Conservation (phyloP, 1,139 yeast species). For the Blastobotrys ciferrii region DNA sequence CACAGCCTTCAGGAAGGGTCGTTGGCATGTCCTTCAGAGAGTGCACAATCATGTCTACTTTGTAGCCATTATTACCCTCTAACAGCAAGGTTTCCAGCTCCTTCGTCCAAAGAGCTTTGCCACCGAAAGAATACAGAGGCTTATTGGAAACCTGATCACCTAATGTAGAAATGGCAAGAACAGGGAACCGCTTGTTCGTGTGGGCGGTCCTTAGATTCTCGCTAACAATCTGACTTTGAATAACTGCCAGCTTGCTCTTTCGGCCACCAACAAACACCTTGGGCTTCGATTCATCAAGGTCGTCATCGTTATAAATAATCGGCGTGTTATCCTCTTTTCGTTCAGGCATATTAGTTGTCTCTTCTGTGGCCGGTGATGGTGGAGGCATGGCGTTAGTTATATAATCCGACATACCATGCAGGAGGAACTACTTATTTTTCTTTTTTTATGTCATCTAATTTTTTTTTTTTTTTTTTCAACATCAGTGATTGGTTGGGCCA, state of each 20-base stretch:
- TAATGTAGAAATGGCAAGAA: slow-evolving; percentile 76
- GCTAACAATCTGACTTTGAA: slow-evolving; percentile 77
- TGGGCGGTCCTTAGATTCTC: slow-evolving; percentile 54
- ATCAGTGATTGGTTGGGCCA: background rate
- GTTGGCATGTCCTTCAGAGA: slow-evolving; percentile 97
- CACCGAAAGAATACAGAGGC: slow-evolving; percentile 93
- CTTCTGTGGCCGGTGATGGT: background rate
- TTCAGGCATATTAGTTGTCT: background rate
- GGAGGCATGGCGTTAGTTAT: background rate
- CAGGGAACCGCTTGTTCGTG: slow-evolving; percentile 65
- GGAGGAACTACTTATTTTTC: background rate
- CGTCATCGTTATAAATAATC: slow-evolving; percentile 2
- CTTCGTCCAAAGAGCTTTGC: slow-evolving; percentile 94
- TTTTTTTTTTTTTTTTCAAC: background rate
- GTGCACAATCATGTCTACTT: slow-evolving; percentile 87
- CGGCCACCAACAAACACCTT: slow-evolving; percentile 72
- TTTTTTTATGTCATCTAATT: no score
- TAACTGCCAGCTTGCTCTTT: slow-evolving; percentile 80
- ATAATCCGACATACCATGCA: background rate
- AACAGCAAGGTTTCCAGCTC: slow-evolving; percentile 81
- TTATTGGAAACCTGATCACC: slow-evolving; percentile 86
- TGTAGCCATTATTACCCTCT: slow-evolving; percentile 58
- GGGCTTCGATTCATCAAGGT: slow-evolving; percentile 12
- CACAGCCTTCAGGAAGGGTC: slow-evolving; percentile 81
- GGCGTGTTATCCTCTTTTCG: slow-evolving; percentile 8